These are phyloP conservation scores for Caulochytrium protostelioides DNA, from an alignment of 371 early-diverging fungal species.

Conservation along the genomic window DNA sequence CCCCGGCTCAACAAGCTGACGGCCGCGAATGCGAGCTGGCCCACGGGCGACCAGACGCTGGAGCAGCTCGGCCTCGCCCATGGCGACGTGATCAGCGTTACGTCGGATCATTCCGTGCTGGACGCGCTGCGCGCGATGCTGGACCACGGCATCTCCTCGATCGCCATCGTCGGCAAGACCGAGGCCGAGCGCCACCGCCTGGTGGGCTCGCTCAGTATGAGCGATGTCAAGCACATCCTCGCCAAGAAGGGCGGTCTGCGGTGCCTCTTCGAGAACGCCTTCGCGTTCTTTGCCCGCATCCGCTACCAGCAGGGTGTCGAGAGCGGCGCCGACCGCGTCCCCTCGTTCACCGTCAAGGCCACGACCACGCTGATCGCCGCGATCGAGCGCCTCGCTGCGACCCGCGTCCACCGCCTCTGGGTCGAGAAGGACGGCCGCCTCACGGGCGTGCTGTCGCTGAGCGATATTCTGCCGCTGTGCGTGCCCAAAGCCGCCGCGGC, in stretches of 20 bases:
- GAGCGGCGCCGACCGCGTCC: slow-evolving; percentile 14
- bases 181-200: slow-evolving; percentile 4
- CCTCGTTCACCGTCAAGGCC: slow-evolving; percentile 15
- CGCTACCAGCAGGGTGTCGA: slow-evolving; percentile 13
- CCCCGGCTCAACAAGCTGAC: too few relatives aligned
- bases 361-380: slow-evolving; percentile 12
- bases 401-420: slow-evolving; percentile 17
- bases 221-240: slow-evolving; percentile 19
- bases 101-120: slow-evolving; percentile 13
- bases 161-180: slow-evolving; percentile 13
- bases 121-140: slow-evolving; percentile 20
- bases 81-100: slow-evolving; percentile 9
- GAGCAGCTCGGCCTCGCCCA: slow-evolving; percentile 14
- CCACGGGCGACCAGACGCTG: slow-evolving; percentile 9
- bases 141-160: slow-evolving; percentile 7
- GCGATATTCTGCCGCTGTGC: too few relatives aligned
- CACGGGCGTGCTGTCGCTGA: neutral
- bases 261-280: slow-evolving; percentile 12
- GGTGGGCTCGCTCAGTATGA: slow-evolving; percentile 13
- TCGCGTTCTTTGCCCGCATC: slow-evolving; percentile 13
- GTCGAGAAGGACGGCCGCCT: slow-evolving; percentile 4
- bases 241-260: slow-evolving; percentile 11
- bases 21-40: too few relatives aligned
- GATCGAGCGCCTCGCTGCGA: slow-evolving; percentile 19
- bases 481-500: too few relatives aligned